phyloP scores from a whole-genome alignment of 805 yeast genomes.

The Yarrowia keelungensis region DNA sequence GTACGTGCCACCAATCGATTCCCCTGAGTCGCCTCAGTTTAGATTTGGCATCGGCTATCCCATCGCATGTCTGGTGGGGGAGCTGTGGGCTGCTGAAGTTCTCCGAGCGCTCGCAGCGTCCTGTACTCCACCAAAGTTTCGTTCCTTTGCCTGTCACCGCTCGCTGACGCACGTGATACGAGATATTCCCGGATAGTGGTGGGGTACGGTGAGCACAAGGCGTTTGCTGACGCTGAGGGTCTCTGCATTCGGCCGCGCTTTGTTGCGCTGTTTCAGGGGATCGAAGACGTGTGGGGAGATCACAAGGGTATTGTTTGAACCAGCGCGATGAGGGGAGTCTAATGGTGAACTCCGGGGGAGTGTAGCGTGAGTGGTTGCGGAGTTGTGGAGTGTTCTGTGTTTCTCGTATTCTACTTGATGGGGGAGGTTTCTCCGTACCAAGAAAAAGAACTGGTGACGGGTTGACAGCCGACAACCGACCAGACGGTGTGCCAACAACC shows the following conservation, averaged over 20 bases:
- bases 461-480: too few species aligned
- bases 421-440: too few species aligned
- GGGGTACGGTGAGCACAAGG: neutral
- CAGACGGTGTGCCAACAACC: too few species aligned
- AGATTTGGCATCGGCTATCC: neutral
- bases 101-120: neutral
- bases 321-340: neutral
- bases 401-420: too few species aligned
- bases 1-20: neutral
- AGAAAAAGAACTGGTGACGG: too few species aligned
- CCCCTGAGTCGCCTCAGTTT: neutral
- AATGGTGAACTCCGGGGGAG: neutral
- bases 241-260: slow-evolving; percentile 5
- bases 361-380: neutral
- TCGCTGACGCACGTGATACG: neutral
- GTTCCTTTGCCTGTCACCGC: slow-evolving; percentile 15
- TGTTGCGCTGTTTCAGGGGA: neutral
- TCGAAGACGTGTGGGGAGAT: too few species aligned
- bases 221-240: too few species aligned
- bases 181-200: neutral
- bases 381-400: neutral
- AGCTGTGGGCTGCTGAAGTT: neutral
- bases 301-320: neutral
- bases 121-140: slow-evolving; percentile 2
- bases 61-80: neutral